Evolutionary conservation across 163 green algal species (phyloP).

Genomic region (Chlorella variabilis): DNA sequence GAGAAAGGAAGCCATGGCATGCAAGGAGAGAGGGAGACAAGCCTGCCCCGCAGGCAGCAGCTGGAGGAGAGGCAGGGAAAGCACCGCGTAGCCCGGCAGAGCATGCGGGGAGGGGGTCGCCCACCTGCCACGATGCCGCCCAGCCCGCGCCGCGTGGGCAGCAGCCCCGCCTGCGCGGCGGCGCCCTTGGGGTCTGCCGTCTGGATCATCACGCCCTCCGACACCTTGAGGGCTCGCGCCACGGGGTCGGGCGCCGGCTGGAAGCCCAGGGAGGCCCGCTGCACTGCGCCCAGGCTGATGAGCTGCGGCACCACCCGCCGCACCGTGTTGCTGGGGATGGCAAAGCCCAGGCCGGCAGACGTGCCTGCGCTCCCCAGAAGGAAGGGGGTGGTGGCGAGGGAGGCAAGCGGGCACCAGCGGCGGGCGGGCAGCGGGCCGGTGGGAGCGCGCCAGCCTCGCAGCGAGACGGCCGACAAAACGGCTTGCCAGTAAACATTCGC

Average conservation of each 20-base stretch:
- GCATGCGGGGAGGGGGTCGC: no score
- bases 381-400: no score
- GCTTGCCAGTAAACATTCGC: no score
- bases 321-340: conserved; percentile 77
- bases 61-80: no score
- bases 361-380: no score
- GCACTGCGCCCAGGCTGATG: conserved; percentile 74
- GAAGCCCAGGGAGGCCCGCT: conserved; percentile 65
- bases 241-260: conserved; percentile 69
- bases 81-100: no score
- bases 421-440: no score
- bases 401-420: no score
- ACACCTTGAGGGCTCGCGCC: conserved; percentile 68
- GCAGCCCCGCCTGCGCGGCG: conserved; percentile 77
- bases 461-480: no score
- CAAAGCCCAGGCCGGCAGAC: conserved; percentile 78
- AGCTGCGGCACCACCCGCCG: conserved; percentile 79
- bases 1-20: neutral
- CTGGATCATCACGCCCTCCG: conserved; percentile 74
- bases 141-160: conserved; percentile 77
- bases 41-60: no score
- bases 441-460: no score
- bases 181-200: conserved; percentile 53
- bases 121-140: conserved; percentile 62
- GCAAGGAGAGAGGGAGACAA: neutral